Conservation (phyloP, 352 stramenopile species). For the Phytophthora boehmeriae region DNA sequence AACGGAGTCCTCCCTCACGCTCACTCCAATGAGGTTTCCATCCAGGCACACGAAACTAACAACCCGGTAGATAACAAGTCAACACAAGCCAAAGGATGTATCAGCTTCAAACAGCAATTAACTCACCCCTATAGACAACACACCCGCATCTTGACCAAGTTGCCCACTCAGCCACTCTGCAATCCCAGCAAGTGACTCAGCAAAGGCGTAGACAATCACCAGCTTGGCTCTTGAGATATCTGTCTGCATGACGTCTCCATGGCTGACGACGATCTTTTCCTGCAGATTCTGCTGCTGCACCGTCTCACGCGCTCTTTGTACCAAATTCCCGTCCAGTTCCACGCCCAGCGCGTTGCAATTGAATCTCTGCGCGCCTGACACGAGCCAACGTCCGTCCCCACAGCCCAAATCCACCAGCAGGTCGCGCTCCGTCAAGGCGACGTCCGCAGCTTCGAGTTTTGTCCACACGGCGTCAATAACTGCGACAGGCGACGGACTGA, state of each 20-base stretch:
- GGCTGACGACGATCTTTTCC: conserved; percentile 49
- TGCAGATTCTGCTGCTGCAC: conserved; percentile 34
- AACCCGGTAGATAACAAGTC: conserved; percentile 1
- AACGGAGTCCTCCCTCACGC: conserved; percentile 55
- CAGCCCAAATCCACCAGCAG: conserved; percentile 85
- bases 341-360: conserved; percentile 69
- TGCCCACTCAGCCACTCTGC: conserved; percentile 54
- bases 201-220: conserved; percentile 88
- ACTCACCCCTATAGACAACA: conserved; percentile 82
- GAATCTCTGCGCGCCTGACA: conserved; percentile 66
- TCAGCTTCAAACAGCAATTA: neutral
- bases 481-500: conserved; percentile 64
- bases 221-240: conserved; percentile 58
- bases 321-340: conserved; percentile 67
- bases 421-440: conserved; percentile 39
- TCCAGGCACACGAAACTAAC: conserved; percentile 76
- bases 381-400: conserved; percentile 79
- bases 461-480: conserved; percentile 75
- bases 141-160: conserved; percentile 39
- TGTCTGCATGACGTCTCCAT: conserved; percentile 62
- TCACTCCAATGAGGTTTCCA: conserved; percentile 70
- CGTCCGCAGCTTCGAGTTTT: conserved; percentile 28
- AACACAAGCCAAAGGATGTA: conserved; percentile 3
- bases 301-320: conserved; percentile 33
- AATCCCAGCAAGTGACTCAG: conserved; percentile 73